Evolutionary conservation across 371 early-diverging fungal species (phyloP).

Genomic region (Phascolomyces articulosus): DNA sequence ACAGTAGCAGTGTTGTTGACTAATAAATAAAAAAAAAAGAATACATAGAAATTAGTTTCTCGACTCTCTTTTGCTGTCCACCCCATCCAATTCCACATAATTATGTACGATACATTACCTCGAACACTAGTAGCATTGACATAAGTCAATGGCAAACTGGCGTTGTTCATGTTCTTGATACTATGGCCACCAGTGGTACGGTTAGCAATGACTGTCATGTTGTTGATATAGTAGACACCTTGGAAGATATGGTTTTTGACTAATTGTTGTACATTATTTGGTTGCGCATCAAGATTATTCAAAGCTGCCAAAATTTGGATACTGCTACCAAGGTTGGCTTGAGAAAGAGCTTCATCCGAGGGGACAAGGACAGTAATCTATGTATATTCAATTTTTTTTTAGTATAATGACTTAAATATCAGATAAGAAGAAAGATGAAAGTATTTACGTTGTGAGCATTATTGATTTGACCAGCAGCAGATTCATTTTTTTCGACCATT

Average conservation of each 20-base stretch:
- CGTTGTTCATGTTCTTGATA: slow-evolving; percentile 16
- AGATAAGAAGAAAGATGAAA: not conserved
- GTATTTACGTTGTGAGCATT: slow-evolving; percentile 31
- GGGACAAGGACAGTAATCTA: slow-evolving; percentile 47
- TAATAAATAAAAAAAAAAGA: not conserved
- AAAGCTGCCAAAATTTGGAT: slow-evolving; percentile 5
- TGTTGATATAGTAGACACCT: slow-evolving; percentile 41
- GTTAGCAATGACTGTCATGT: slow-evolving; percentile 31
- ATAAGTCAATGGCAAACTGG: slow-evolving; percentile 6
- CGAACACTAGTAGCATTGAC: slow-evolving; percentile 7
- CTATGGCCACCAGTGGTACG: slow-evolving; percentile 11
- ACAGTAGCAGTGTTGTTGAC: slow-evolving; percentile 41
- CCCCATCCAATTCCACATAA: not conserved
- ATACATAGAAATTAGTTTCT: not conserved
- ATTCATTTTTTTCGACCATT: slow-evolving; percentile 5
- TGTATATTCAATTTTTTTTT: not conserved
- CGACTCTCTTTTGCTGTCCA: not conserved
- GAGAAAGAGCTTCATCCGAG: slow-evolving; percentile 15
- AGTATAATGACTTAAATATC: not conserved
- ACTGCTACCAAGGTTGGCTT: not conserved
- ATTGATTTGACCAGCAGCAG: slow-evolving; percentile 15
- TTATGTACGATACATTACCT: not conserved
- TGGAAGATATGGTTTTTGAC: slow-evolving; percentile 36
- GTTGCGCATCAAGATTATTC: not conserved
- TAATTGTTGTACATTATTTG: slow-evolving; percentile 14